Evolutionary conservation across 2,329 filamentous ascomycete genomes (phyloP).

Genomic region (Madurella mycetomatis): DNA sequence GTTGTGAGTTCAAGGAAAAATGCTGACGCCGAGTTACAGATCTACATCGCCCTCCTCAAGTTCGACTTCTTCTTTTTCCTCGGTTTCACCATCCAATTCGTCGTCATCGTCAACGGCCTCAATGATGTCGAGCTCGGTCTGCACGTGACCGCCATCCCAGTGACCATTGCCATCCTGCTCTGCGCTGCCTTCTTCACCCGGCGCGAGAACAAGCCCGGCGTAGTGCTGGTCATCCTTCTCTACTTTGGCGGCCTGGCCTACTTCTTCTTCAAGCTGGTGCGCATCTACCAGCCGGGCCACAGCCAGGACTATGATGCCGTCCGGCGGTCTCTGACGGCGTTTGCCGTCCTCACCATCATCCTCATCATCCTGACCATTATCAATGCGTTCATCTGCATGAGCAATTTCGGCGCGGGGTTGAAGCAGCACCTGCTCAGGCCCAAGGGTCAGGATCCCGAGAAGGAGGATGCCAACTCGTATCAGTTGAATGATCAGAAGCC

Average conservation of each 20-base stretch:
- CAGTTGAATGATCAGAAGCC: conserved; percentile 54
- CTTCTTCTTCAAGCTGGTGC: conserved; percentile 96
- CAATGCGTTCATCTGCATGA: conserved; percentile 81
- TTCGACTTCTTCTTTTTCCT: conserved; percentile 99
- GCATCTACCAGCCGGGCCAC: conserved; percentile 75
- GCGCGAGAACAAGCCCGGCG: conserved; percentile 74
- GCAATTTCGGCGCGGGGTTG: conserved; percentile 85
- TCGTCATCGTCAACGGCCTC: conserved; percentile 76
- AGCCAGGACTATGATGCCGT: conserved; percentile 67
- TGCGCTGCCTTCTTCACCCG: conserved; percentile 81
- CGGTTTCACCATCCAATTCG: conserved; percentile 95
- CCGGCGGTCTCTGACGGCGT: conserved; percentile 81
- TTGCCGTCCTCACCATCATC: conserved; percentile 87
- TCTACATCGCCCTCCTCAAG: conserved; percentile 95
- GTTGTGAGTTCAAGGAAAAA: not conserved
- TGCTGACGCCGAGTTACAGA: conserved; percentile 45
- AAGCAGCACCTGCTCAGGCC: conserved; percentile 74
- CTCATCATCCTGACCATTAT: conserved; percentile 83
- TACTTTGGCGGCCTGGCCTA: conserved; percentile 89
- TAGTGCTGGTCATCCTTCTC: conserved; percentile 72
- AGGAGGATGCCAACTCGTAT: conserved; percentile 53
- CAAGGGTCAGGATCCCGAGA: conserved; percentile 45
- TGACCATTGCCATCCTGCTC: conserved; percentile 85
- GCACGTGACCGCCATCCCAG: conserved; percentile 82
- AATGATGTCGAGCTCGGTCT: conserved; percentile 74